Base-by-base conservation (phyloP, 1,139 yeast species). In the Casaregolazyma lundiana region DNA sequence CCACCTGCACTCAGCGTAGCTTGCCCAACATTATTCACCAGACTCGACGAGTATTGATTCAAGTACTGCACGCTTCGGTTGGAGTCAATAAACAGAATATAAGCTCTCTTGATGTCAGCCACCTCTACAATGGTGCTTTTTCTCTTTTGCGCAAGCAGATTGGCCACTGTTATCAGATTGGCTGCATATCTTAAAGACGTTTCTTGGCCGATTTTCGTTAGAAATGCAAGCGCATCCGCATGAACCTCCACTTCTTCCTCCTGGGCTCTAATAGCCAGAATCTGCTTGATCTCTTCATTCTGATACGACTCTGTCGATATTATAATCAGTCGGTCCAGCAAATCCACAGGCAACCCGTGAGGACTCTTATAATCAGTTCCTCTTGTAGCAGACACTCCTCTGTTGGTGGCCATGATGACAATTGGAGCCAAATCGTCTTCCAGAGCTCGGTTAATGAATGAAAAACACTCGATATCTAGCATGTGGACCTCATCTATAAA, bases 401-500 rank as follows among this genome's bases (percentile, higher is more conserved):
- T 77, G 70, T 94, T 94, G 38, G 98, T 92, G 32, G 98, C 98
- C 97, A 94, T 92, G 52, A 94, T 86, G 43, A 94, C 97, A 63
- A 94, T 88, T 37, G 99, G 98, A 6, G 97, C 84, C 65, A 92
- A 83, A 55, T 90, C 97, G 67, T 89, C 97, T 70, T 94, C 99
- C 53, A 94, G 75, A 6, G 98, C 97, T 55, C 98, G 78, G 72
- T 94, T 92, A 61, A 92, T 74, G 66, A 87, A 92, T 4, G 98
- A 88, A 72, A 92, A 92, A 60, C 97, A 84, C 69, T 94, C 99
- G 60, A 94, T 87, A 66, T 94, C 99, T 56, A 94, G 79, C 97
- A 94, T 94, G 69, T 94, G 98, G 46, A 90, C 97, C 70, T 94
- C 99, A 69, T 94, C 99, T 60, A 94, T 88, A 68, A 94, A 92